These are phyloP conservation scores for Diaporthe citri DNA, from an alignment of 2,329 filamentous ascomycete species.

Conservation along the genomic window DNA sequence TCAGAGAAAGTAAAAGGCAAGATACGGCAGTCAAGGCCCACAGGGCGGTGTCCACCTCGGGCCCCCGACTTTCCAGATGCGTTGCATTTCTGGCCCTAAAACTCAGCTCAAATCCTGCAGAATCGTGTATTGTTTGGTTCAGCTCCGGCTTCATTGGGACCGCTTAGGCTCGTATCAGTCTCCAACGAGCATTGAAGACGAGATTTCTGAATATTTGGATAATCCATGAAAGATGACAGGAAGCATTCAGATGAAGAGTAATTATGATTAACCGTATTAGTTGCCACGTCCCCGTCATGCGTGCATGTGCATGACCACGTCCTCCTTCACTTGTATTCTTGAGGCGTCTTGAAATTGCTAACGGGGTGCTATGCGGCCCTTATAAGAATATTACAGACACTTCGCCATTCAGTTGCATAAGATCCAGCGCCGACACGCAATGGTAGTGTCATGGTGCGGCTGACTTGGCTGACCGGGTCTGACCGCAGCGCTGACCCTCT, in stretches of 20 bases:
- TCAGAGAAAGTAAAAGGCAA: not conserved
- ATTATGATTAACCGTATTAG: not conserved
- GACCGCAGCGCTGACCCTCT: not conserved
- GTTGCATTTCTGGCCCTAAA: not conserved
- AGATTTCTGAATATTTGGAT: fast-evolving
- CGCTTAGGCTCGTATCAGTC: not conserved
- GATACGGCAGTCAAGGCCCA: not conserved
- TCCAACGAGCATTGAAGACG: too few species aligned
- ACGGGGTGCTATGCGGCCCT: too few species aligned
- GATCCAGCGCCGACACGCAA: too few species aligned
- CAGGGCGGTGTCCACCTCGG: not conserved
- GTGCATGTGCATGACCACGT: not conserved
- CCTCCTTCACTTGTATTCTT: not conserved
- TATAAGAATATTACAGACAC: too few species aligned
- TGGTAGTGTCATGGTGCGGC: too few species aligned
- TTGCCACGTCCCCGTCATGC: not conserved
- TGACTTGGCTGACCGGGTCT: not conserved
- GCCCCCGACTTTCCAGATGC: not conserved
- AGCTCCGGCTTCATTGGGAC: not conserved
- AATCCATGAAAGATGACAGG: too few species aligned
- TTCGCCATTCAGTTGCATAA: too few species aligned
- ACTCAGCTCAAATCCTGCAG: not conserved
- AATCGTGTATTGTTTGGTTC: not conserved
- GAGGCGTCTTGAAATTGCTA: not conserved
- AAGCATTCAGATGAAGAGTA: not conserved